phyloP scores from a whole-genome alignment of 805 yeast species.

The Saccharomyces kudriavzevii region DNA sequence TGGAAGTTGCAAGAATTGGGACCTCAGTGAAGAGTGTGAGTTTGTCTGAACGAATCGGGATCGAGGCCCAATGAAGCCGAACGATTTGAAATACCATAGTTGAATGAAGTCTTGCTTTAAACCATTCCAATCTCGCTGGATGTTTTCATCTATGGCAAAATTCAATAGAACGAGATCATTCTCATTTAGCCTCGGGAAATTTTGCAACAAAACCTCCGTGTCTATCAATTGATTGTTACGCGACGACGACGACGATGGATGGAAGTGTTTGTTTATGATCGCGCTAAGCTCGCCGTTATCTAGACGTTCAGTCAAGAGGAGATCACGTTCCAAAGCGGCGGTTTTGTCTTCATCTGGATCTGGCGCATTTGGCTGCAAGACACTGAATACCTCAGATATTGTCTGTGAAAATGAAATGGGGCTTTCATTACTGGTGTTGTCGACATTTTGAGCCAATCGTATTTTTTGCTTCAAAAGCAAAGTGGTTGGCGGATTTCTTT shows the following conservation, averaged over 20 bases:
- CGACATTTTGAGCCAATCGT: constrained; percentile 5
- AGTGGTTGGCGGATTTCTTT: constrained; percentile 12
- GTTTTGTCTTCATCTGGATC: constrained; percentile 16
- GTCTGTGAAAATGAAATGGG: not conserved
- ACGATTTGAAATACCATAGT: not conserved
- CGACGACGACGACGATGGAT: not conserved
- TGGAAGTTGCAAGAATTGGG: not conserved
- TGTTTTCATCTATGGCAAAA: not conserved
- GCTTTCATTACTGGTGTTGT: not conserved
- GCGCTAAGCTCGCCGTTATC: constrained; percentile 3
- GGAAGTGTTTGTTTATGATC: not conserved
- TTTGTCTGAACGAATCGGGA: not conserved
- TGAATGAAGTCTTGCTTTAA: not conserved
- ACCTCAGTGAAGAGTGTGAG: not conserved
- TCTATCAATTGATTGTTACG: constrained; percentile 4
- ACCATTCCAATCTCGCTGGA: not conserved
- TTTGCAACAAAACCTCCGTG: constrained; percentile 3
- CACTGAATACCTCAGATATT: constrained; percentile 2
- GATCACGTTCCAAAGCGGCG: constrained; percentile 1
- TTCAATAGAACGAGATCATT: constrained; percentile 10
- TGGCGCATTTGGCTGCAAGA: constrained; percentile 13
- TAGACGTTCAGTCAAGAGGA: constrained; percentile 4
- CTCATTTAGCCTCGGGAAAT: constrained; percentile 3
- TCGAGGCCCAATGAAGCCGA: not conserved
- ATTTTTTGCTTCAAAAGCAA: constrained; percentile 13